Evolutionary conservation across 1,284 basidiomycete species (phyloP).

Genomic region (Earliella scabrosa): DNA sequence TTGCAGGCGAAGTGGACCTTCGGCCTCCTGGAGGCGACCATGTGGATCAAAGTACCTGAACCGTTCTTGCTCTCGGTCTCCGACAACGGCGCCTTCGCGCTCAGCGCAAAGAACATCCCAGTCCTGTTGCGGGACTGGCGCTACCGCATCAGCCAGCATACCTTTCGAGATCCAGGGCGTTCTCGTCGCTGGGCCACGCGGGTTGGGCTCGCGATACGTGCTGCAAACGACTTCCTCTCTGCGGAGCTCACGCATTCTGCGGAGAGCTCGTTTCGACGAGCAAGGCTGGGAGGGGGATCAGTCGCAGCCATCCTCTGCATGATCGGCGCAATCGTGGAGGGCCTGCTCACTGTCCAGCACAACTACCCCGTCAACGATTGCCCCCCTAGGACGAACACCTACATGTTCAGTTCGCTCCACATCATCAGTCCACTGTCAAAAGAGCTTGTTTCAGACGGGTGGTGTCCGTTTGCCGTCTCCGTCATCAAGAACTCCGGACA

Average conservation of each 20-base stretch:
- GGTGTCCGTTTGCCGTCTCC: background rate
- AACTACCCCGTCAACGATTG: too few relatives aligned
- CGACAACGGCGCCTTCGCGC: background rate
- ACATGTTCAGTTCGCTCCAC: background rate
- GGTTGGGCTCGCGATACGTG: background rate
- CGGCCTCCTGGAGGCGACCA: background rate
- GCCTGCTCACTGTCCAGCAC: too few relatives aligned
- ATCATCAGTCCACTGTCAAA: background rate
- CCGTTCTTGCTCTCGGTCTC: background rate
- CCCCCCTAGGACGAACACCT: too few relatives aligned
- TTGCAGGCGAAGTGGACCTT: background rate
- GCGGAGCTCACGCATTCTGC: too few relatives aligned
- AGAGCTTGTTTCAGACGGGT: background rate
- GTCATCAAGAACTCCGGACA: background rate
- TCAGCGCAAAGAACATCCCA: background rate
- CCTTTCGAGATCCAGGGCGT: background rate
- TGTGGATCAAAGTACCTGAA: background rate
- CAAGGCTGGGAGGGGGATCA: too few relatives aligned
- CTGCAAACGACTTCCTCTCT: background rate
- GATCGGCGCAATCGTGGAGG: too few relatives aligned
- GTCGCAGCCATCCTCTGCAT: too few relatives aligned
- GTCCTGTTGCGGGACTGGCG: background rate
- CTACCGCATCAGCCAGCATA: background rate
- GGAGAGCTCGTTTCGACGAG: too few relatives aligned
- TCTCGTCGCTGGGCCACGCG: background rate